Percentiles rank a stretch among this genome's conserved stretches.
These are phyloP conservation scores for Paramecium octaurelia DNA, from an alignment of 73 alveolate genomes.

Conservation along the genomic window DNA sequence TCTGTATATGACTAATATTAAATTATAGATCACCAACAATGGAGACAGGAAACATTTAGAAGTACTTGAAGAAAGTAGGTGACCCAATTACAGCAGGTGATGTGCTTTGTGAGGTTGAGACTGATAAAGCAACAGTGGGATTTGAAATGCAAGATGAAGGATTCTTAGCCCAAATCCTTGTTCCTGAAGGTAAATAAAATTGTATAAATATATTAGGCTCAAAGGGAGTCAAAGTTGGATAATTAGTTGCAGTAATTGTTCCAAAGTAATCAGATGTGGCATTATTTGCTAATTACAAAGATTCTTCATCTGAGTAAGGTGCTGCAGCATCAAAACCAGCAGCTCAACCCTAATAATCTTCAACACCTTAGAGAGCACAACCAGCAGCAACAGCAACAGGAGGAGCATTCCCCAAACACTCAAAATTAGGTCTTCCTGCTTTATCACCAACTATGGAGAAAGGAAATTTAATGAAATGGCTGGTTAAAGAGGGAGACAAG, in stretches of 20 bases:
- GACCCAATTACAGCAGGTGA: slow-evolving; percentile 83
- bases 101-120: slow-evolving; percentile 81
- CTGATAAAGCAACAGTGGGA: slow-evolving; percentile 90
- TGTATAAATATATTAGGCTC: slow-evolving; percentile 42
- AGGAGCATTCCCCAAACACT: slow-evolving; percentile 63
- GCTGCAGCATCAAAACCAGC: slow-evolving; percentile 6
- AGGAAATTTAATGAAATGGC: slow-evolving; percentile 86
- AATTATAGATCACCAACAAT: slow-evolving; percentile 82
- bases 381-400: slow-evolving; percentile 59
- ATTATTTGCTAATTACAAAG: slow-evolving; percentile 71
- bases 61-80: slow-evolving; percentile 84
- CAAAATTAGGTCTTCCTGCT: slow-evolving; percentile 78
- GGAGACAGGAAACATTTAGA: slow-evolving; percentile 86
- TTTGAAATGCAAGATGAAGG: slow-evolving; percentile 90
- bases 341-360: slow-evolving; percentile 57
- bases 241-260: slow-evolving; percentile 79
- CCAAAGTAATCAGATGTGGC: slow-evolving; percentile 74
- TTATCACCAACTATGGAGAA: slow-evolving; percentile 91
- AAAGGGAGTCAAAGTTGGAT: slow-evolving; percentile 75
- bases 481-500: slow-evolving; percentile 78
- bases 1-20: slow-evolving; percentile 3
- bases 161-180: slow-evolving; percentile 78
- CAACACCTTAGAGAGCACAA: slow-evolving; percentile 59
- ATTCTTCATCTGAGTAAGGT: not conserved
- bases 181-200: slow-evolving; percentile 68